These are phyloP conservation scores for Toxicodendron radicans DNA, from an alignment of 345 rosid genomes.

Conservation along the genomic window DNA sequence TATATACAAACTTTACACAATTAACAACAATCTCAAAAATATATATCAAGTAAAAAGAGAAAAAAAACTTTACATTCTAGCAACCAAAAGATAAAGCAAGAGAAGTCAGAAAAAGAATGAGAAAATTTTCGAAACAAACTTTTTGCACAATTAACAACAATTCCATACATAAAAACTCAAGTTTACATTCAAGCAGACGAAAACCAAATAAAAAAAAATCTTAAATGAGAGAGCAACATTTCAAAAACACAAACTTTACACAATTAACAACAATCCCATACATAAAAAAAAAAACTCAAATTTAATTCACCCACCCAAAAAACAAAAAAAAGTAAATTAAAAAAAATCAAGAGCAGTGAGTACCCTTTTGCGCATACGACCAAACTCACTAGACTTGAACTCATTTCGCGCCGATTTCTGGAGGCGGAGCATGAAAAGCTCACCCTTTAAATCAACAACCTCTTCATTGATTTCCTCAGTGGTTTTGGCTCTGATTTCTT, in stretches of 20 bases:
- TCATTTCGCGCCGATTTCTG: conserved; percentile 83
- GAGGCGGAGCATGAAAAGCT: conserved; percentile 86
- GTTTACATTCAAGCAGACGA: too few species aligned
- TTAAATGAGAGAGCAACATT: too few species aligned
- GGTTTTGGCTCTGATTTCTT: conserved; percentile 67
- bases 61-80: background rate
- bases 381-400: conserved; percentile 88
- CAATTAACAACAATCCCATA: too few species aligned
- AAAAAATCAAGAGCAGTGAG: background rate
- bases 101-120: background rate
- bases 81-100: background rate
- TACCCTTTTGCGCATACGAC: conserved; percentile 87
- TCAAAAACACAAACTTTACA: too few species aligned
- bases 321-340: too few species aligned
- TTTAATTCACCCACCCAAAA: too few species aligned
- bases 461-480: conserved; percentile 82
- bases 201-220: too few species aligned
- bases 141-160: too few species aligned
- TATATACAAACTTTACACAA: background rate
- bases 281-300: too few species aligned
- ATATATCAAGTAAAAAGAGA: background rate
- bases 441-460: conserved; percentile 88
- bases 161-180: too few species aligned
- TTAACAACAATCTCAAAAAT: background rate
- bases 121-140: background rate